Evolutionary conservation across 1,139 yeast species (phyloP).

Genomic region (Protomyces inundatus): DNA sequence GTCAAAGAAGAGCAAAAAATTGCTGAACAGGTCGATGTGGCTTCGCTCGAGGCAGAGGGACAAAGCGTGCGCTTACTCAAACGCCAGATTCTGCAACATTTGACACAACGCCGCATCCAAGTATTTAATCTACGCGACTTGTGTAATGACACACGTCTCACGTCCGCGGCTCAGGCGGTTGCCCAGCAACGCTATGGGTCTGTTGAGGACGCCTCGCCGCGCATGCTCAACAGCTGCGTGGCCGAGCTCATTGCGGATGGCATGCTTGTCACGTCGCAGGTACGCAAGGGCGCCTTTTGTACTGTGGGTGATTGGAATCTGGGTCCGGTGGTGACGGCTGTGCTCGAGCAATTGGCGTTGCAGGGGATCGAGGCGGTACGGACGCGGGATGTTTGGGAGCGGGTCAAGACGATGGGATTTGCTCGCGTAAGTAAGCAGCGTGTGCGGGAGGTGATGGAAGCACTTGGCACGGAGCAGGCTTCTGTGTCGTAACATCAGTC

Average conservation of each 20-base stretch:
- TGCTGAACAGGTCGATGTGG: background rate
- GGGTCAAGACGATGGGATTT: background rate
- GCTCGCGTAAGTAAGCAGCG: background rate
- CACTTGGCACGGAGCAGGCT: background rate
- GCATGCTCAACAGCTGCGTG: constrained; percentile 14
- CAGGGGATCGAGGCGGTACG: background rate
- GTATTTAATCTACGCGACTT: background rate
- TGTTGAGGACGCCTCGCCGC: background rate
- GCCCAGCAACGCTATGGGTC: background rate
- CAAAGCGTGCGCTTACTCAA: background rate
- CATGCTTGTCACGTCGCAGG: background rate
- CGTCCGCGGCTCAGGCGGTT: background rate
- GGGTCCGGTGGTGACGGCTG: constrained; percentile 1
- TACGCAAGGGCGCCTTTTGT: constrained; percentile 1
- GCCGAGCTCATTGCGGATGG: constrained; percentile 22
- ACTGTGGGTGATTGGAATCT: constrained; percentile 26
- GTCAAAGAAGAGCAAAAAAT: background rate
- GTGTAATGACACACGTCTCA: background rate
- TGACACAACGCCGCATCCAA: background rate
- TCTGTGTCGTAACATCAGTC: no score
- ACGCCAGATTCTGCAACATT: background rate
- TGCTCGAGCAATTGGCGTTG: background rate
- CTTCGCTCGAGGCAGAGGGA: background rate
- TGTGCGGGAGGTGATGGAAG: background rate
- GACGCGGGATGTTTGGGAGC: background rate